Evolutionary conservation across 2,329 filamentous ascomycete genomes (phyloP), one percentile per base, ranked within the genome.

Genomic region (Epichloe bromicola): DNA sequence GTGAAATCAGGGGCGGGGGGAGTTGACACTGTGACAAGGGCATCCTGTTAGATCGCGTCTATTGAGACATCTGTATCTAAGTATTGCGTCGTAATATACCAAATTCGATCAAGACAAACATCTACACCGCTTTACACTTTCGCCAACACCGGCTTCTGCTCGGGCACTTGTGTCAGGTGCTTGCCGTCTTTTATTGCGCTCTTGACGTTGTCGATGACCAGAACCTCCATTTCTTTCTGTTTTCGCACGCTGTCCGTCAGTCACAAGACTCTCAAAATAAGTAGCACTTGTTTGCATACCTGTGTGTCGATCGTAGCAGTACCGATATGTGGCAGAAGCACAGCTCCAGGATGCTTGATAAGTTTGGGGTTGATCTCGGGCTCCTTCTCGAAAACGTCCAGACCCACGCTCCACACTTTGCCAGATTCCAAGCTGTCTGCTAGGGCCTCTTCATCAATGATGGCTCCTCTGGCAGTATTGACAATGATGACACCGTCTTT

Each of bases 301-400:
- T 62, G 48, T 2, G 60, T 63, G 46, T 85, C 82, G 10, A 73
- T 65, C 0, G 80, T 85, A 65, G 74, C 79, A 0, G 82, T 86
- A 0, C 83, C 83, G 67, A 86, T 75, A 59, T 86, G 83, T 37
- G 83, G 83, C 42, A 86, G 65, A 17, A 86, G 66, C 51, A 84
- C 68, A 1, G 82, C 80, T 55, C 78, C 72, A 4, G 74, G 74
- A 56, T 83, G 84, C 48, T 66, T 66, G 2, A 84, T 51, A 15
- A 86, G 65, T 1, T 75, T 76, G 2, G 78, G 75, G 56, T 86
- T 78, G 5, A 86, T 68, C 54, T 73, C 68, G 0, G 83, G 83
- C 62, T 81, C 78, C 47, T 65, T 57, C 59, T 81, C 76, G 50
- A 74, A 81, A 10, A 81, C 77, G 54, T 81, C 78, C 34, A 81